Evolutionary conservation across 768 basidiomycete genomes (phyloP).

Genomic region (Termitomyces sp.): DNA sequence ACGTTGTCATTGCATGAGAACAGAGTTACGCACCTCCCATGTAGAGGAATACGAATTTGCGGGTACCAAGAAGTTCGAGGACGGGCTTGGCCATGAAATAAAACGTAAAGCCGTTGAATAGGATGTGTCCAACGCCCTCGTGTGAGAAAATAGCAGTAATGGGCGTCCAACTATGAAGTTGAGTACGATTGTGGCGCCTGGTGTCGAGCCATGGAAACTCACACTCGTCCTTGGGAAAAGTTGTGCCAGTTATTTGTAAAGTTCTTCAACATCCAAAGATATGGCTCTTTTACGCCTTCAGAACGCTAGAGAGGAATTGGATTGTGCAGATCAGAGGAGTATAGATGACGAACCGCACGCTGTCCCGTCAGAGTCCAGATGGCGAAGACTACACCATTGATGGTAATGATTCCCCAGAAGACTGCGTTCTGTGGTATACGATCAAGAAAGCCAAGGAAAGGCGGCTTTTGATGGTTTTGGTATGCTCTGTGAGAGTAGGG

Average conservation of each 20-base stretch:
- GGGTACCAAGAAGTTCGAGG: slow-evolving; percentile 58
- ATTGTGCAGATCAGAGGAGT: neutral
- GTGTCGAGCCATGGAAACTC: slow-evolving; percentile 18
- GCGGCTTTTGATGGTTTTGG: neutral
- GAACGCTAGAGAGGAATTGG: slow-evolving; percentile 24
- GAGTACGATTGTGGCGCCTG: neutral
- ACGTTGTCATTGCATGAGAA: neutral
- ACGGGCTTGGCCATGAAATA: slow-evolving; percentile 73
- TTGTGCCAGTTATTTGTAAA: slow-evolving; percentile 63
- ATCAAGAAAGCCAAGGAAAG: slow-evolving; percentile 41
- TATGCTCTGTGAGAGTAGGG: slow-evolving; percentile 16
- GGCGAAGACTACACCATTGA: slow-evolving; percentile 60
- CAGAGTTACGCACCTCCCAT: slow-evolving; percentile 49
- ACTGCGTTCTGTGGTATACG: slow-evolving; percentile 48
- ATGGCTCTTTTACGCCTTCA: slow-evolving; percentile 34
- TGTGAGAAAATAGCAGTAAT: slow-evolving; percentile 75
- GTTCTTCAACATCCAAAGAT: slow-evolving; percentile 53
- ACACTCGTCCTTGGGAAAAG: slow-evolving; percentile 63
- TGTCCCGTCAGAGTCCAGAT: slow-evolving; percentile 49
- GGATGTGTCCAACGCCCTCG: slow-evolving; percentile 49
- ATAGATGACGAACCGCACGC: slow-evolving; percentile 26
- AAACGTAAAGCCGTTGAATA: slow-evolving; percentile 78
- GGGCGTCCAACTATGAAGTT: slow-evolving; percentile 63
- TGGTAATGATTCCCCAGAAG: slow-evolving; percentile 59
- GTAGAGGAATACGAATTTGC: slow-evolving; percentile 69